These are phyloP conservation scores for Acanthamoeba healyi DNA, from an alignment of 208 protist species.

Conservation along the genomic window DNA sequence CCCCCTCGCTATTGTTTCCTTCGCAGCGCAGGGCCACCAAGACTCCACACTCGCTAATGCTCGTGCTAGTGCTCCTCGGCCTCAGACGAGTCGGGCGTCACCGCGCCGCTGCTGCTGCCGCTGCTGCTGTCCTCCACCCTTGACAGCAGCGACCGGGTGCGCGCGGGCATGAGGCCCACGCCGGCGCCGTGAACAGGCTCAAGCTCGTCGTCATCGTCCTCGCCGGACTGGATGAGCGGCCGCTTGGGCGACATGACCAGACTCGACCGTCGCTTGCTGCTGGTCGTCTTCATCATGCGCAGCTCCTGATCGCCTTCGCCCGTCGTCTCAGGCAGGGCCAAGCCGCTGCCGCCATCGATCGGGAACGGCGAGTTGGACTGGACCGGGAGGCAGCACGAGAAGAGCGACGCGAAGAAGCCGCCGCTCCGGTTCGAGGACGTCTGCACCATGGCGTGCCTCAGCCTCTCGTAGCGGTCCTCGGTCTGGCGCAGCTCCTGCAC, in stretches of 20 bases:
- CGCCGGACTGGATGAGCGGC: background rate
- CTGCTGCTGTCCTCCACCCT: background rate
- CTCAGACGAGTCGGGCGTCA: background rate
- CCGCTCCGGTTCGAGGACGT: background rate
- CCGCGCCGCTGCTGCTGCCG: background rate
- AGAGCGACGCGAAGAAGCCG: slow-evolving; percentile 2
- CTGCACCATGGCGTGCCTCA: background rate
- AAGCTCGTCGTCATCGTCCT: background rate
- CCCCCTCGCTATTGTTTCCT: too few species aligned
- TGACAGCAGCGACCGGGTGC: background rate
- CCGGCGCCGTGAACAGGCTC: background rate
- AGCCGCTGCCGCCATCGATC: background rate
- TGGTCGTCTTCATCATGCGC: background rate
- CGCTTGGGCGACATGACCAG: background rate
- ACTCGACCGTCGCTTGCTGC: background rate
- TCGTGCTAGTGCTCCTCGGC: background rate
- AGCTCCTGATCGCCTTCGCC: background rate
- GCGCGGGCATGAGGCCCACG: background rate
- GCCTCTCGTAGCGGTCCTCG: background rate
- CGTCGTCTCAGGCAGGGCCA: slow-evolving; percentile 3
- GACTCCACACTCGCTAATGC: too few species aligned
- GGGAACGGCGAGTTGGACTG: background rate
- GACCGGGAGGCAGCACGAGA: background rate
- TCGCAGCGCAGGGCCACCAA: too few species aligned
- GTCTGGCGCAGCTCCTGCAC: slow-evolving; percentile 18